These are phyloP conservation scores for Moesziomyces antarcticus DNA, from an alignment of 1,284 basidiomycete genomes.

Conservation along the genomic window DNA sequence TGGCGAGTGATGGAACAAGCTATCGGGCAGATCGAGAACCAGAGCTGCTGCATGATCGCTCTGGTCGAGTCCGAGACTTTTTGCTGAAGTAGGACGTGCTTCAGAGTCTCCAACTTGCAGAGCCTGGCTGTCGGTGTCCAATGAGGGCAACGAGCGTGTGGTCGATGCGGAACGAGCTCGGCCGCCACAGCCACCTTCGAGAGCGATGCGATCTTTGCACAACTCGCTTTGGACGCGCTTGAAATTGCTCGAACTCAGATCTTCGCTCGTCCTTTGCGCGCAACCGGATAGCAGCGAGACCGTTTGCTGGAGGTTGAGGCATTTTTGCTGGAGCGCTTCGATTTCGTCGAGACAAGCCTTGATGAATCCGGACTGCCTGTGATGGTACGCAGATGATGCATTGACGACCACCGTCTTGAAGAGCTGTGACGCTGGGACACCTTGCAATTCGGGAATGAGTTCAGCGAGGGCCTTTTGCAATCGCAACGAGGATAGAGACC, in stretches of 20 bases:
- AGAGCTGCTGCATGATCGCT: no score
- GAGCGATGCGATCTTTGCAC: not conserved
- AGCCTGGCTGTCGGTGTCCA: no score
- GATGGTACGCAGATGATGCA: conserved; percentile 1
- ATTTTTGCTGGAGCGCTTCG: not conserved
- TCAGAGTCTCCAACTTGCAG: no score
- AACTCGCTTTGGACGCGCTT: not conserved
- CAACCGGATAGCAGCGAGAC: not conserved
- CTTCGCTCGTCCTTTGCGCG: not conserved
- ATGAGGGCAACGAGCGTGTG: not conserved
- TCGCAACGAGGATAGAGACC: not conserved
- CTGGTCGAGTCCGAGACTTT: no score
- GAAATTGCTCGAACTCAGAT: not conserved
- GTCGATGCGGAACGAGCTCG: not conserved
- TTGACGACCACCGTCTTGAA: conserved; percentile 6
- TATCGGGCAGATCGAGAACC: no score
- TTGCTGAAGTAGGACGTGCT: no score
- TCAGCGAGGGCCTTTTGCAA: not conserved
- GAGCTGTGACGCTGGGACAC: not conserved
- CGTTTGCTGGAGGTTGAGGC: conserved; percentile 1
- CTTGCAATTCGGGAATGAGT: conserved; percentile 1
- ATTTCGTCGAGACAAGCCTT: not conserved
- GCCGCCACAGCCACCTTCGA: not conserved
- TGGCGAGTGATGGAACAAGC: no score
- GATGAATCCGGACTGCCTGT: not conserved